Percentiles rank a stretch among this genome's conserved stretches.
Evolutionary conservation across 208 protist genomes (phyloP).

Genomic region (Novymonas esmeraldas): DNA sequence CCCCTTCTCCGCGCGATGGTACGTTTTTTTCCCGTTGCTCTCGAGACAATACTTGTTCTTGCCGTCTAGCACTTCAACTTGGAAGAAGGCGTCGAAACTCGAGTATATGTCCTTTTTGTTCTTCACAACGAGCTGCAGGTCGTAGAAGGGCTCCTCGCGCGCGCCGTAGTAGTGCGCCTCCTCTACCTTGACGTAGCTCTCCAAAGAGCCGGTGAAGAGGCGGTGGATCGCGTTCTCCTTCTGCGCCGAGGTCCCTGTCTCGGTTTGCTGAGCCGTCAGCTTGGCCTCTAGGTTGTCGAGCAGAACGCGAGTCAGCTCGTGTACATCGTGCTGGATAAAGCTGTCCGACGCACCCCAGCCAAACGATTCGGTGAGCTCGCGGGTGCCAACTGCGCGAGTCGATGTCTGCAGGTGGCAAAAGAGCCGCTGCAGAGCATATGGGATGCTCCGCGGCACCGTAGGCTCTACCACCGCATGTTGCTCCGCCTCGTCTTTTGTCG

Average conservation of each 20-base stretch:
- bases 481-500: conserved; percentile 81
- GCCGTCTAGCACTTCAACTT: conserved; percentile 91
- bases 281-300: conserved; percentile 88
- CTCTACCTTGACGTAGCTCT: conserved; percentile 87
- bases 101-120: conserved; percentile 84
- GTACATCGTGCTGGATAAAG: conserved; percentile 94
- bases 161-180: conserved; percentile 83
- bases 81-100: conserved; percentile 87
- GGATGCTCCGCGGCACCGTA: conserved; percentile 70
- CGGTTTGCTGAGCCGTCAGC: conserved; percentile 41
- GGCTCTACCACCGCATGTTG: conserved; percentile 29
- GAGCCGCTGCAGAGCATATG: conserved; percentile 88
- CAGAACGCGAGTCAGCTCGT: conserved; percentile 88
- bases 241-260: conserved; percentile 3
- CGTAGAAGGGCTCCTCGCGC: conserved; percentile 89
- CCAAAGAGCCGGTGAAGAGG: conserved; percentile 74
- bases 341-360: conserved; percentile 89
- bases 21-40: conserved; percentile 71
- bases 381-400: conserved; percentile 71
- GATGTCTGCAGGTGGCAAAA: conserved; percentile 89
- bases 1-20: conserved; percentile 89
- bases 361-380: conserved; percentile 92
- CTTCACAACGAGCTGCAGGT: conserved; percentile 92
- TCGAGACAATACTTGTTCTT: conserved; percentile 94
- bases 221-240: conserved; percentile 73